Conservation (phyloP, 192 early-diverging fungal species). For the Piromyces sp. region DNA sequence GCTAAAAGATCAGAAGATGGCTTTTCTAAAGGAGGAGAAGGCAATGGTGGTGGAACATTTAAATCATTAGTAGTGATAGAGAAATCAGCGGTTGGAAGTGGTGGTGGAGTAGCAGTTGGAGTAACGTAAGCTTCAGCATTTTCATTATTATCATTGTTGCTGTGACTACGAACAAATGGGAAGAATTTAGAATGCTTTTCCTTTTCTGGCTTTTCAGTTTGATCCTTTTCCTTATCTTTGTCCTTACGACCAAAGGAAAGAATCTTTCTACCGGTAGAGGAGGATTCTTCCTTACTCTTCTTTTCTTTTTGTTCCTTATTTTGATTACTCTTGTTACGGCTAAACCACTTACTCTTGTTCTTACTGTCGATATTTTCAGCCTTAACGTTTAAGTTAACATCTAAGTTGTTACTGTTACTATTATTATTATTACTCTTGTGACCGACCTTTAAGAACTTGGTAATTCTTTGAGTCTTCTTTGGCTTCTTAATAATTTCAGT, state of each 20-base stretch:
- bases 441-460: background rate
- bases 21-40: background rate
- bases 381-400: background rate
- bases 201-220: background rate
- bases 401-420: background rate
- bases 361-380: background rate
- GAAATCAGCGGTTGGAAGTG: background rate
- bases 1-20: background rate
- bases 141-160: no score
- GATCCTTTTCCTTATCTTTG: background rate
- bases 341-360: background rate
- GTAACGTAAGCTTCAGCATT: no score
- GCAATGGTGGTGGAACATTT: background rate
- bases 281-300: background rate
- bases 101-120: background rate
- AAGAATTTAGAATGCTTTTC: background rate
- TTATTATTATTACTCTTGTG: background rate
- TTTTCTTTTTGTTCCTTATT: background rate
- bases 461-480: background rate
- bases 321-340: background rate
- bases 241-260: background rate
- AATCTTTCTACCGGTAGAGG: background rate
- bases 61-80: background rate
- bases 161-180: background rate
- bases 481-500: background rate